Base-by-base conservation (phyloP, 2,329 filamentous ascomycete species). In the Fusarium floridanum region DNA sequence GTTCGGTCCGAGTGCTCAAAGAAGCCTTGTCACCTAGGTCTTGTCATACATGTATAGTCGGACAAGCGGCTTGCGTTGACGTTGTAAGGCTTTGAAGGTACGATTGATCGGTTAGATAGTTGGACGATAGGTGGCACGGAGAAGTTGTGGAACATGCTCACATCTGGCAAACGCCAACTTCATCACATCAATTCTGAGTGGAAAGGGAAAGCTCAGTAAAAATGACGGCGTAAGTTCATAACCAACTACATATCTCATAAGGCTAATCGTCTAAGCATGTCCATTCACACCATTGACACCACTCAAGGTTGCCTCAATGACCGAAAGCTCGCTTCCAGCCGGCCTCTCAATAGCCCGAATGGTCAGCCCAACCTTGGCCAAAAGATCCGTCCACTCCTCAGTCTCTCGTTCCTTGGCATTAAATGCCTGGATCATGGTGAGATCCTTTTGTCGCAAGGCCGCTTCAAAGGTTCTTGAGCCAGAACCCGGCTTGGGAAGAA, bases 391-490 rank as follows among this genome's bases (percentile, higher is more conserved):
- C 73, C 73, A 76, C n/a, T 76, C 61, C 2, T 66, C 71, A 4
- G 65, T 50, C n/a, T 75, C 74, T 0, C 67, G 48, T 27, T 72
- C 69, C 24, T 67, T 68, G 0, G 57, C 43, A 32, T 77, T 77
- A 1, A 77, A 77, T 0, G 66, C 68, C 57, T 77, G 75, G 0
- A 77, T 71, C 75, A 77, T 77, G n/a, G 68, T 75, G 6, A 77
- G 65, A 24, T 77, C 75, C 6, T 73, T 73, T 20, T 73, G 70
- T 3, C 75, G 48, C 0, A 77, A 39, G 0, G 64, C 29, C 1
- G 63, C 65, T 22, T 77, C 75, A 22, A 75, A 66, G 0, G 65
- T 57, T 5, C 32, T 36, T 0, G 64, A 50, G 0, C 70, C 70
- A 32, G 67, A 67, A 0, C 73, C 75, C 7, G 75, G 73, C 34